phyloP scores from a whole-genome alignment of 2,329 filamentous ascomycete species.

The Penicillium concentricum region DNA sequence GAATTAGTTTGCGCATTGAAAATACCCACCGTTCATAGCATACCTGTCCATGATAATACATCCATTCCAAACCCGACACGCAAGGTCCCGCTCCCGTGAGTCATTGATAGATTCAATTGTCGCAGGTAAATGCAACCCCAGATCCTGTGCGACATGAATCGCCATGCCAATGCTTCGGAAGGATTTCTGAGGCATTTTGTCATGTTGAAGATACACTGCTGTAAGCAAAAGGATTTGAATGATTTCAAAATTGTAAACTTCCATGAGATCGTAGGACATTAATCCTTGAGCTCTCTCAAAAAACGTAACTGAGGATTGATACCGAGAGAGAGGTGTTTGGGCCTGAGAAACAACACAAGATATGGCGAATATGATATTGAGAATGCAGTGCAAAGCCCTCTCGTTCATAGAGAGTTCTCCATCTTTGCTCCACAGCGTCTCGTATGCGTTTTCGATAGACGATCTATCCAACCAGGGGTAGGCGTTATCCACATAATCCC shows the following conservation, averaged over 20 bases:
- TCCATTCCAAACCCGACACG: slow-evolving; percentile 6
- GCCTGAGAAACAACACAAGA: slow-evolving; percentile 11
- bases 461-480: slow-evolving; percentile 6
- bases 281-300: slow-evolving; percentile 6
- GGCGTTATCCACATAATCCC: slow-evolving; percentile 5
- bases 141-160: slow-evolving; percentile 7
- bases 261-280: slow-evolving; percentile 4
- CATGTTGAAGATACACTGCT: slow-evolving; percentile 6
- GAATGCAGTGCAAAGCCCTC: slow-evolving; percentile 10
- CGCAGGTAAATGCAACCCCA: slow-evolving; percentile 1
- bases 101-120: neutral
- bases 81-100: neutral
- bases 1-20: neutral
- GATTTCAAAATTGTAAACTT: slow-evolving; percentile 7
- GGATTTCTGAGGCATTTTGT: slow-evolving; percentile 2
- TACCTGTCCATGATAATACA: slow-evolving; percentile 9
- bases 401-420: slow-evolving; percentile 11
- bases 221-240: slow-evolving; percentile 9
- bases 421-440: neutral
- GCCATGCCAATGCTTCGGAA: slow-evolving; percentile 5
- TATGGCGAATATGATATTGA: slow-evolving; percentile 15
- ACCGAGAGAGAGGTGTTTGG: neutral
- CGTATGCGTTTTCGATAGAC: slow-evolving; percentile 2
- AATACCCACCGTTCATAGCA: neutral
- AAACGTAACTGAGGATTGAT: slow-evolving; percentile 2